Base-by-base conservation (phyloP, 2,329 filamentous ascomycete species). In the Akanthomyces uredinophilus region DNA sequence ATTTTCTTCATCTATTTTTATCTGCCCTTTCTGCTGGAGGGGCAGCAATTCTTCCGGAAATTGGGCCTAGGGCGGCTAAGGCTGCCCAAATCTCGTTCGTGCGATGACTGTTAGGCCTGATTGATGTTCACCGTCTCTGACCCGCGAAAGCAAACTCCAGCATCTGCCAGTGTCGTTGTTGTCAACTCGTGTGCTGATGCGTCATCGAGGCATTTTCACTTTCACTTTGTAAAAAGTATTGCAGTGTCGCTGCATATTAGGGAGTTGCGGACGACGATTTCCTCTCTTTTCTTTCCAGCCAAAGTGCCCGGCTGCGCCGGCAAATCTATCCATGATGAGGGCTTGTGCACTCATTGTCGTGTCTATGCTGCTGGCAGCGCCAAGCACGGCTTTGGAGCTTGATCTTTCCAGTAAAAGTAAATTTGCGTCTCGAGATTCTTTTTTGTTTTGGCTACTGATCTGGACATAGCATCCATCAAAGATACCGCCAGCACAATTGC, bases 401-500 rank as follows among this genome's bases (percentile, higher is more conserved):
- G 55, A 58, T 11, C 44, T 58, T 10, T 29, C 44, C 3, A 50
- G 44, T 50, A 39, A 39, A 29, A 41, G 55, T 58, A 49, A n/a
- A 11, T 29, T 43, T 29, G 7, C 32, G 10, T 8, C 1, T 39
- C 10, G 4, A 5, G 3, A n/a, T 24, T 3, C 27, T 29, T 29
- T 29, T 20, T 32, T 1, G 10, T 50, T 5, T 5, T 10, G 10
- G 32, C 22, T 32, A 8, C 22, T 50, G 4, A 58, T 22, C 8
- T 20, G 2, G 5, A 18, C 1, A 27, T 22, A 84, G 82, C 74
- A 52, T 84, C 83, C 0, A 70, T 85, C 61, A 83, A 81, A 63
- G 70, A 74, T 8, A 78, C 79, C 1, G 79, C 81, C 2, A 71
- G 72, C 58, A 80, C 78, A 18, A 75, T 81, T 59, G 81, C 80